Percentiles rank a stretch among this genome's conserved stretches.
Conservation (phyloP, 2,329 filamentous ascomycete genomes). For the Xylaria arbuscula region DNA sequence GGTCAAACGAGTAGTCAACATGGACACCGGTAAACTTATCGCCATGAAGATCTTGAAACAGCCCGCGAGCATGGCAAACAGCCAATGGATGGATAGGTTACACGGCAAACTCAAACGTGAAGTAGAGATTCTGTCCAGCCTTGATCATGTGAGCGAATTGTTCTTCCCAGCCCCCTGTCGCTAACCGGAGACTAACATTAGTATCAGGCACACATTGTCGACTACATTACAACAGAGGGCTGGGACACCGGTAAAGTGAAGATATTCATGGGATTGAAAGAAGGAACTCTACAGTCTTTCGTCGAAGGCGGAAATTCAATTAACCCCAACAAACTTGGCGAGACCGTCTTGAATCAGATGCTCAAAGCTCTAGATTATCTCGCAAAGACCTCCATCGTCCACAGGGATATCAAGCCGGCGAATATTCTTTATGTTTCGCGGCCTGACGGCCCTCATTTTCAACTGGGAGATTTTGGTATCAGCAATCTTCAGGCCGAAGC, state of each 20-base stretch:
- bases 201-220: constrained; percentile 5
- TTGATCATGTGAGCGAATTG: background rate
- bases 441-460: background rate
- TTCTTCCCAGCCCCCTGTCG: no score
- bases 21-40: constrained; percentile 1
- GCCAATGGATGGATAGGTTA: no score
- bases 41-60: constrained; percentile 3
- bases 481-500: background rate
- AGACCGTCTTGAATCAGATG: background rate
- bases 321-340: background rate
- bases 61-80: no score
- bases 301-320: background rate
- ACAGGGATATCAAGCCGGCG: constrained; percentile 10
- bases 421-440: background rate
- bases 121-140: background rate
- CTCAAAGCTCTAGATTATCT: constrained; percentile 22
- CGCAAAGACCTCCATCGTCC: background rate
- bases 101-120: no score
- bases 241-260: accelerated
- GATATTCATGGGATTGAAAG: constrained; percentile 10
- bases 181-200: background rate
- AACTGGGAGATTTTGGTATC: constrained; percentile 17
- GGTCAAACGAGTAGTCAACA: background rate
- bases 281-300: constrained; percentile 1
- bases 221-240: background rate